phyloP scores from a whole-genome alignment of 352 stramenopile genomes.

The Phytophthora capsici region DNA sequence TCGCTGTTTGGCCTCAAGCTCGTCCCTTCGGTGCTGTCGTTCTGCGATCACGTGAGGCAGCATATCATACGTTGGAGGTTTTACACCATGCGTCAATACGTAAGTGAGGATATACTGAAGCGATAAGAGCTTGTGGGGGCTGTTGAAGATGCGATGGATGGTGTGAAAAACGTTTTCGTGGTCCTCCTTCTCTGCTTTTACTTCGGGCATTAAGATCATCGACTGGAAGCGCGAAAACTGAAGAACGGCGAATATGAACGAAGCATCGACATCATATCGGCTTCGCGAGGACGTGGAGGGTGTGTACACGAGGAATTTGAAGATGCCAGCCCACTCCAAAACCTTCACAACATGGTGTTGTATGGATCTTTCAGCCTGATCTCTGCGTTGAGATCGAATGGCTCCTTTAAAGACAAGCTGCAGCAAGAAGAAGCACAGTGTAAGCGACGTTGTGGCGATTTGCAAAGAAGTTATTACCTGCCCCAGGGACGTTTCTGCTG shows the following conservation, averaged over 20 bases:
- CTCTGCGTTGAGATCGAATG: conserved; percentile 9
- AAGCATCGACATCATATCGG: conserved; percentile 46
- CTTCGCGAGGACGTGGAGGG: conserved; percentile 31
- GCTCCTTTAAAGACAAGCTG: conserved; percentile 54
- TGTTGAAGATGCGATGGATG: conserved; percentile 25
- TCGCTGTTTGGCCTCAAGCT: not conserved
- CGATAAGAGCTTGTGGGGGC: conserved; percentile 19
- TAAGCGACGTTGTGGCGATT: not conserved
- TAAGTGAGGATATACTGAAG: conserved; percentile 51
- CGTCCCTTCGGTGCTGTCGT: conserved; percentile 6
- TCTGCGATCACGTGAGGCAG: conserved; percentile 44
- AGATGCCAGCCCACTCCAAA: conserved; percentile 36
- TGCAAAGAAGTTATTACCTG: conserved; percentile 32
- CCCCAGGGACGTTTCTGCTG: conserved; percentile 46
- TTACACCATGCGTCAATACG: conserved; percentile 35
- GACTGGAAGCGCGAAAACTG: conserved; percentile 37
- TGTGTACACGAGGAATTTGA: conserved; percentile 53
- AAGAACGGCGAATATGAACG: conserved; percentile 50
- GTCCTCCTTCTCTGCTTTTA: conserved; percentile 1
- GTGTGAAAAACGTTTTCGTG: not conserved
- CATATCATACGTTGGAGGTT: conserved; percentile 44
- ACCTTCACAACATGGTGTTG: conserved; percentile 35
- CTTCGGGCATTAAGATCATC: conserved; percentile 11
- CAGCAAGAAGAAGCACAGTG: not conserved
- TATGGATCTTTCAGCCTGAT: not conserved